These are phyloP conservation scores for Zygosaccharomyces gambellarensis DNA, from an alignment of 805 yeast genomes.

Conservation along the genomic window DNA sequence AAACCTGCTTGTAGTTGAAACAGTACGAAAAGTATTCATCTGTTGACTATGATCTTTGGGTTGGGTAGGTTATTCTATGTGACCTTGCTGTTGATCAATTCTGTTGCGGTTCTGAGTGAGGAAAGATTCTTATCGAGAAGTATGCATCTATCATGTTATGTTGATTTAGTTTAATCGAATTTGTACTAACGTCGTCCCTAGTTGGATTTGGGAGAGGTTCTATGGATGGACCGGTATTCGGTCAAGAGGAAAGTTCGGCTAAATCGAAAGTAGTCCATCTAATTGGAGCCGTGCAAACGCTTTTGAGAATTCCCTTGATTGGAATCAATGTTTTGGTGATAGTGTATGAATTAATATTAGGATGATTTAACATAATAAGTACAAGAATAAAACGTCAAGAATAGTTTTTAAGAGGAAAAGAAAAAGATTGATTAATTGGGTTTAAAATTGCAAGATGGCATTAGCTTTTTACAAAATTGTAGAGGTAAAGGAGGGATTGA, in stretches of 20 bases:
- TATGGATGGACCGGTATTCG: constrained; percentile 41
- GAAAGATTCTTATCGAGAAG: constrained; percentile 70
- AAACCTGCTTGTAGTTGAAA: not conserved
- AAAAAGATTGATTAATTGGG: not conserved
- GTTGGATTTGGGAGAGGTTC: constrained; percentile 45
- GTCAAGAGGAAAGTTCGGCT: constrained; percentile 44
- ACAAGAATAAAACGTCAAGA: not conserved
- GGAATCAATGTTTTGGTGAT: constrained; percentile 62
- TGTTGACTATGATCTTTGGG: constrained; percentile 46
- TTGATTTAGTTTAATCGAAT: constrained; percentile 2
- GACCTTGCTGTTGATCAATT: constrained; percentile 55
- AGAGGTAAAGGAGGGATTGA: not conserved
- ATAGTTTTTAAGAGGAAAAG: not conserved
- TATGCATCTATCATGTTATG: constrained; percentile 10
- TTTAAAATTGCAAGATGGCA: constrained; percentile 4
- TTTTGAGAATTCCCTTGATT: constrained; percentile 70
- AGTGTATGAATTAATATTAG: constrained; percentile 62
- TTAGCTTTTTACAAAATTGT: not conserved
- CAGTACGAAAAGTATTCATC: not conserved
- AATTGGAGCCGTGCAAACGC: constrained; percentile 69
- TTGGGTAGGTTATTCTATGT: constrained; percentile 55
- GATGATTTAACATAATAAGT: constrained; percentile 35
- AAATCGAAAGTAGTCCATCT: constrained; percentile 58
- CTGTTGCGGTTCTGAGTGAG: constrained; percentile 74
- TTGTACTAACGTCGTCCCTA: constrained; percentile 8